These are phyloP conservation scores for Gossypium ekmanianum DNA, from an alignment of 345 rosid genomes.

Conservation along the genomic window DNA sequence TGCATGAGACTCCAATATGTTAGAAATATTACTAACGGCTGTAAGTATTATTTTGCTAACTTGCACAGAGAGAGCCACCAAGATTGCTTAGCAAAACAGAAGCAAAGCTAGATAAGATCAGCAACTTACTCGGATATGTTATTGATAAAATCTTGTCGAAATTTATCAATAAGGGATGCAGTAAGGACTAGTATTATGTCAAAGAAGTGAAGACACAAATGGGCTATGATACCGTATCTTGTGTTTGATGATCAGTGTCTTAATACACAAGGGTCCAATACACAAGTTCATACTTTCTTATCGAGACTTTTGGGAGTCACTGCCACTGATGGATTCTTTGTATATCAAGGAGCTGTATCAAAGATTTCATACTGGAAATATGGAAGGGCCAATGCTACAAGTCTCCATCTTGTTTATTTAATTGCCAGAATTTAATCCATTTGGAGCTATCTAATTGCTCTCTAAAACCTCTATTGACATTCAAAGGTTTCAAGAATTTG, in stretches of 20 bases:
- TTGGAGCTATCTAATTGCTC: constrained; percentile 67
- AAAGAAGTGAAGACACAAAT: constrained; percentile 55
- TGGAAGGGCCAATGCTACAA: constrained; percentile 68
- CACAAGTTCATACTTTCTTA: constrained; percentile 65
- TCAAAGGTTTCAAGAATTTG: constrained; percentile 54
- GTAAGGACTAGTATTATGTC: constrained; percentile 60
- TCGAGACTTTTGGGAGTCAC: constrained; percentile 51
- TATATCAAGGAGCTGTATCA: constrained; percentile 47
- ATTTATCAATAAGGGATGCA: constrained; percentile 55
- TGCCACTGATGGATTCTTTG: constrained; percentile 69
- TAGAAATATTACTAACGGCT: not conserved
- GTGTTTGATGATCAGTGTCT: constrained; percentile 54
- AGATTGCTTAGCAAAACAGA: constrained; percentile 36
- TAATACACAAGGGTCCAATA: constrained; percentile 48
- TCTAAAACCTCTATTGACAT: constrained; percentile 47
- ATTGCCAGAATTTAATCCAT: constrained; percentile 42
- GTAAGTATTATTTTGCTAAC: not conserved
- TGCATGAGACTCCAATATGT: not conserved
- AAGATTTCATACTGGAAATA: constrained; percentile 61
- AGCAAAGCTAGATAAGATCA: constrained; percentile 43
- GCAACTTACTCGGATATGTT: constrained; percentile 51
- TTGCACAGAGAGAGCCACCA: constrained; percentile 37
- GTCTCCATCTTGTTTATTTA: constrained; percentile 53
- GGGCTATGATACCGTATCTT: constrained; percentile 53
- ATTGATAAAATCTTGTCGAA: constrained; percentile 46